These are phyloP conservation scores for Dentipellis fragilis DNA, from an alignment of 768 basidiomycete genomes.

Conservation along the genomic window DNA sequence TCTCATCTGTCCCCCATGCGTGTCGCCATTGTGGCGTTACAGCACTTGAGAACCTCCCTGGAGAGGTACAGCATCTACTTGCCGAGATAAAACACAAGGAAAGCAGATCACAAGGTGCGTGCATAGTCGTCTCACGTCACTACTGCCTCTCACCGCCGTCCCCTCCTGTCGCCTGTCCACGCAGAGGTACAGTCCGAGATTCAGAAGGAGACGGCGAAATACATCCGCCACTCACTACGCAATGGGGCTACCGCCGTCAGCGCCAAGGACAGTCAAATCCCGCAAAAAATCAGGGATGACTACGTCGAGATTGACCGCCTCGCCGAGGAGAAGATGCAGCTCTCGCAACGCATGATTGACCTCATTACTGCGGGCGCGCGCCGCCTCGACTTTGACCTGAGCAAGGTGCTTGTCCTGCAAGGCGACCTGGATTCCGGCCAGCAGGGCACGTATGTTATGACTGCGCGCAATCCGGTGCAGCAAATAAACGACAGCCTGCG, in stretches of 20 bases:
- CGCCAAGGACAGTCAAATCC: slow-evolving; percentile 28
- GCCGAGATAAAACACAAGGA: slow-evolving; percentile 39
- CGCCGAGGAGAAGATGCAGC: slow-evolving; percentile 31
- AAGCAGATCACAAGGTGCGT: slow-evolving; percentile 29
- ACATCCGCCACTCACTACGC: slow-evolving; percentile 33
- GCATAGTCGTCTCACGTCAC: not conserved
- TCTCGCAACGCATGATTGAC: slow-evolving; percentile 34
- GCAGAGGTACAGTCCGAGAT: slow-evolving; percentile 35
- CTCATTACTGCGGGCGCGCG: slow-evolving; percentile 35
- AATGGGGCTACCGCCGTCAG: slow-evolving; percentile 12
- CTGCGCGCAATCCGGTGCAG: slow-evolving; percentile 26
- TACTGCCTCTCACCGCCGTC: not conserved
- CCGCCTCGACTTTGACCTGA: slow-evolving; percentile 39
- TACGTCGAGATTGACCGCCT: slow-evolving; percentile 23
- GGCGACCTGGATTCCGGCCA: slow-evolving; percentile 30
- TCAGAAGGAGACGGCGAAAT: slow-evolving; percentile 31
- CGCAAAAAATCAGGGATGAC: slow-evolving; percentile 23
- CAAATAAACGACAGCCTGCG: slow-evolving; percentile 21
- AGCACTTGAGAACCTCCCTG: slow-evolving; percentile 43
- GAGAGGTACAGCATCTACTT: slow-evolving; percentile 37
- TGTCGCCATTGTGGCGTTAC: not conserved
- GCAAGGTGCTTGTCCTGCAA: slow-evolving; percentile 32
- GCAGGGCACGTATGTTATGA: slow-evolving; percentile 17
- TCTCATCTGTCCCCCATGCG: not conserved
- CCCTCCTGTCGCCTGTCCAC: not conserved